Conservation (phyloP, 2,329 filamentous ascomycete species). For the Curvularia verruculosa region DNA sequence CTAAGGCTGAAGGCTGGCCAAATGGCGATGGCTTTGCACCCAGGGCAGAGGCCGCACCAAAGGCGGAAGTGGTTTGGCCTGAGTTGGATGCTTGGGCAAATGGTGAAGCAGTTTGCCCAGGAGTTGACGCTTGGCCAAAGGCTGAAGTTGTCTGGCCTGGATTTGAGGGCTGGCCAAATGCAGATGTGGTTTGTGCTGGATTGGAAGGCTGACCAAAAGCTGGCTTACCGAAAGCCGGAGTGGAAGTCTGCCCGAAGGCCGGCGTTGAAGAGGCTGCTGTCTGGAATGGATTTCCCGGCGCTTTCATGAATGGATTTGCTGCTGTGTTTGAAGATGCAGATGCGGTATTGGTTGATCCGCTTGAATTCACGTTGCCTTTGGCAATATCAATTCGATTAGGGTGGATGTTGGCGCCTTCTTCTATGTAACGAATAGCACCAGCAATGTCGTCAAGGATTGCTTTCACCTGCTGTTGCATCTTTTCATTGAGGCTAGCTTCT, state of each 20-base stretch:
- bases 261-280: constrained; percentile 29
- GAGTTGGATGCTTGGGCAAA: constrained; percentile 50
- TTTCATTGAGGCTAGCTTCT: constrained; percentile 66
- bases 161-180: constrained; percentile 8
- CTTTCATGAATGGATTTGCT: constrained; percentile 37
- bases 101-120: constrained; percentile 21
- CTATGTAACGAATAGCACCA: constrained; percentile 61
- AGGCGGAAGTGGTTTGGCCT: constrained; percentile 31
- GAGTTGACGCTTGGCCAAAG: constrained; percentile 51
- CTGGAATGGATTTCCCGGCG: constrained; percentile 15
- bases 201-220: constrained; percentile 51
- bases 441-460: constrained; percentile 71
- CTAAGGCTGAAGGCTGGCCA: constrained; percentile 39
- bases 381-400: constrained; percentile 44
- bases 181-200: constrained; percentile 20
- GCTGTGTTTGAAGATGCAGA: constrained; percentile 12
- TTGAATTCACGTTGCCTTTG: constrained; percentile 27
- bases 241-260: constrained; percentile 47
- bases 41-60: constrained; percentile 49
- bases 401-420: constrained; percentile 44
- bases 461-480: constrained; percentile 72
- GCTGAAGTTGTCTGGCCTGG: constrained; percentile 26
- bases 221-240: constrained; percentile 41
- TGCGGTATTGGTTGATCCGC: constrained; percentile 10
- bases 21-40: constrained; percentile 37